These are phyloP conservation scores for Pseudogymnoascus sp. DNA, from an alignment of 2,329 filamentous ascomycete species.

Conservation along the genomic window DNA sequence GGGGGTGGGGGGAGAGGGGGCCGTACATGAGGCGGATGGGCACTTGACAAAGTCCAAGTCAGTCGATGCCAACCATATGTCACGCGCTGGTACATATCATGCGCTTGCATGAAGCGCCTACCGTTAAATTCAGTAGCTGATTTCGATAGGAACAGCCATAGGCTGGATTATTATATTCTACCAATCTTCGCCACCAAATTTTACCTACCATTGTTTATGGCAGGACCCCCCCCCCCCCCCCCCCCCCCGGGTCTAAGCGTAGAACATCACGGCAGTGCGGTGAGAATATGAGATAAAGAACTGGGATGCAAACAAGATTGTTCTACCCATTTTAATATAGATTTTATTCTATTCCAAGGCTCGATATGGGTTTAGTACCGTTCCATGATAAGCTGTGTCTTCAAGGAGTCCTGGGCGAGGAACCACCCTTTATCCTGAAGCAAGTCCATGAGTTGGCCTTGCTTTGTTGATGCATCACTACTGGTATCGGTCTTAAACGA, in stretches of 20 bases:
- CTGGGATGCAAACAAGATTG: neutral
- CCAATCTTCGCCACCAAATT: neutral
- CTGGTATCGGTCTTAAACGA: slow-evolving; percentile 24
- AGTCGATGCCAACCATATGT: neutral
- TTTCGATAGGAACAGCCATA: neutral
- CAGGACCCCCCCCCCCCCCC: neutral
- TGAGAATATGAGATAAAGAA: neutral
- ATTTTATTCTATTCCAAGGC: neutral
- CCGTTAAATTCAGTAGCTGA: neutral
- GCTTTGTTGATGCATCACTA: slow-evolving; percentile 16
- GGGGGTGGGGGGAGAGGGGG: too few species aligned
- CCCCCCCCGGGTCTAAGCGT: neutral
- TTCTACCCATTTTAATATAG: neutral
- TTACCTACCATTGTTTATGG: neutral
- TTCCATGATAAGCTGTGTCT: slow-evolving; percentile 25
- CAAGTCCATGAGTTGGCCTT: slow-evolving; percentile 16
- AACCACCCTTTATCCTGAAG: slow-evolving; percentile 25
- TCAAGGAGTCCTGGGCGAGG: slow-evolving; percentile 21
- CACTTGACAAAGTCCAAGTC: neutral
- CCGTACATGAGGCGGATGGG: neutral
- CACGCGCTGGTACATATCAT: neutral
- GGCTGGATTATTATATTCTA: neutral
- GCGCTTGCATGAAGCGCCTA: neutral
- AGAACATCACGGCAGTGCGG: neutral
- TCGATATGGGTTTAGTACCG: slow-evolving; percentile 14